Base-by-base conservation (phyloP, 495 filamentous ascomycete genomes). In the Aspergillus diversus region DNA sequence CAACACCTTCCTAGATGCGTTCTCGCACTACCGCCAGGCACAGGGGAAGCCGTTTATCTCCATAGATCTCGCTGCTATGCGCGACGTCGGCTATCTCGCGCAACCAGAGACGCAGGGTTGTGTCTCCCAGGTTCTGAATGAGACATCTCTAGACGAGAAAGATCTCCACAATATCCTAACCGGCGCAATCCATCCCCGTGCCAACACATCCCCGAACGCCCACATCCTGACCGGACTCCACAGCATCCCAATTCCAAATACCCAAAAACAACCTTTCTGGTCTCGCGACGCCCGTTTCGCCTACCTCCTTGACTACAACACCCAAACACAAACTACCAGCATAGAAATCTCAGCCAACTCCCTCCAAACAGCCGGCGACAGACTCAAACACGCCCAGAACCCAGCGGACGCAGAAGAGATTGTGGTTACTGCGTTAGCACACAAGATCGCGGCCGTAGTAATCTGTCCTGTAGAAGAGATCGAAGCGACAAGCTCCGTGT, bases 1-100 rank as follows among this genome's bases (percentile, higher is more conserved):
- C 27, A 89, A 89, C 68, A 82, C 83, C 54, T 90, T 85, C 73
- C 76, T 69, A 62, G 86, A 84, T 46, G 75, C 75, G 0, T 77
- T 84, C 47, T 50, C 47, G 16, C 47, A 50, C 5, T 50, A 50
- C 21, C 17, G 21, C n/a, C 47, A 50, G 2, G 16, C 16, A 5
- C 47, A 31, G 16, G 47, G 47, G 3, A 8, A 9, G 5, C 47
- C 47, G 0, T 50, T 50, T 50, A 50, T 17, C 15, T 50, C 47
- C 16, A 50, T 50, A 5, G 47, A 50, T 9, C 47, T 50, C 16
- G 47, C 47, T 4, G 47, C 47, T 1, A 50, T 50, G 47, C 47
- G 47, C 16, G 47, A 50, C 21, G 47, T 50, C 0, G 47, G 47
- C 9, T 50, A 50, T 50, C 16, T 50, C 1, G 47, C 47, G 16